Base-by-base conservation (phyloP, 805 yeast genomes). In the Teunomyces cretensis region DNA sequence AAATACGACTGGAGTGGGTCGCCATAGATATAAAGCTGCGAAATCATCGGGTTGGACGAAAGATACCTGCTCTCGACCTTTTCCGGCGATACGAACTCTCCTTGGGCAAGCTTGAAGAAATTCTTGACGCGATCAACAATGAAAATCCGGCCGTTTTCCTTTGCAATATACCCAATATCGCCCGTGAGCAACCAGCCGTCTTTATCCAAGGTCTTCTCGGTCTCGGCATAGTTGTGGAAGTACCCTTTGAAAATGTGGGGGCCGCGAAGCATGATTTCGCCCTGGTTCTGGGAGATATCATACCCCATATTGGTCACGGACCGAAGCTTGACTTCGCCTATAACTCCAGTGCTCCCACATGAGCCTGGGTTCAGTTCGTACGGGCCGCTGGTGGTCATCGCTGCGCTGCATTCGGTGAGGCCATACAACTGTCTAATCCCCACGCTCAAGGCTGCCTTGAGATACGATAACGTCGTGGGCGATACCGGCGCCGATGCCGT, bases 381-480 rank as follows among this genome's bases (percentile, higher is more conserved):
- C 2, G 44, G 38, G n/a, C 36, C 46, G 1, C 54, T 41, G 12
- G 42, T 39, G 2, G 61, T 51, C 31, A 56, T 50, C 2, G 59
- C 66, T 5, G 60, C 68, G 30, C 51, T 52, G 2, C 56, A 47
- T 42, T 62, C 68, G 0, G 67, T 54, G 42, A 62, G 40, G 2
- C 67, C 67, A 22, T 84, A 86, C 11, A 91, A 89, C 63, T 84
- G 90, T 12, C 66, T 51, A 43, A 79, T 75, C 65, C 78, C 80
- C 41, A 61, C 48, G 16, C 50, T 52, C 30, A 63, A 53, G 12
- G 57, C 43, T 1, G 67, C 67, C 36, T 60, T 62, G 22, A 63
- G 45, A 40, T 52, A 62, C n/a, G 39, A 28, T 8, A 63, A 44
- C 2, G 66, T 58, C 7, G 54, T 32, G 2, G 62, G 56, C 8